phyloP scores from a whole-genome alignment of 75 land plant species.

The Cunninghamia lanceolata region DNA sequence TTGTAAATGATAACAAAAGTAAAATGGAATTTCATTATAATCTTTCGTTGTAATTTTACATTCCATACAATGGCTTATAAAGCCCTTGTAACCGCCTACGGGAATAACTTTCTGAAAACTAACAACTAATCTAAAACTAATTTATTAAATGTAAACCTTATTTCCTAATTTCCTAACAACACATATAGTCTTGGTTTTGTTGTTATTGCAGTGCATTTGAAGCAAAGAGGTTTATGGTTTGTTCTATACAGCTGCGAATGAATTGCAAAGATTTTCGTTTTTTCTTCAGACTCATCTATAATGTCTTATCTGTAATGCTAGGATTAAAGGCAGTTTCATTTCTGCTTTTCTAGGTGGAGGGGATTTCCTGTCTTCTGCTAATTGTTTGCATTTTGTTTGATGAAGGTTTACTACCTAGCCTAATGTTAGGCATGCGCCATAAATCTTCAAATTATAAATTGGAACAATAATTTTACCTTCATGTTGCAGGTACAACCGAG shows the following conservation, averaged over 20 bases:
- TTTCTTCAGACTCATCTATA: not conserved
- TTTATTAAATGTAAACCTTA: too few relatives aligned
- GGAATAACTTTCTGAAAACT: too few relatives aligned
- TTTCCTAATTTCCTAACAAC: too few relatives aligned
- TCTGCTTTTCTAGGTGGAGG: not conserved
- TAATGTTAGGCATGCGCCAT: not conserved
- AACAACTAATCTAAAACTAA: too few relatives aligned
- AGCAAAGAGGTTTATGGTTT: not conserved
- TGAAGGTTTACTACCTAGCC: not conserved
- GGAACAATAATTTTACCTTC: not conserved
- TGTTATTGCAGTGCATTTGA: not conserved
- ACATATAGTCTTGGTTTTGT: not conserved
- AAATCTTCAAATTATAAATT: not conserved
- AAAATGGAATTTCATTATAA: too few relatives aligned
- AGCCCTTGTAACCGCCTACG: too few relatives aligned
- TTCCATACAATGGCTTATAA: too few relatives aligned
- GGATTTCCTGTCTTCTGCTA: not conserved
- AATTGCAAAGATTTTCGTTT: not conserved
- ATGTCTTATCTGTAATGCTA: not conserved
- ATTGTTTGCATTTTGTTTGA: not conserved
- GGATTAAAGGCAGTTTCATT: not conserved
- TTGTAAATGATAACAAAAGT: too few relatives aligned
- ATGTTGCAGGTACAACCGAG: constrained; percentile 78
- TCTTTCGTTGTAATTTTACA: too few relatives aligned
- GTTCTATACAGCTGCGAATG: not conserved